Conservation (phyloP, 176 grass and related monocot species). For the Ensete ventricosum region DNA sequence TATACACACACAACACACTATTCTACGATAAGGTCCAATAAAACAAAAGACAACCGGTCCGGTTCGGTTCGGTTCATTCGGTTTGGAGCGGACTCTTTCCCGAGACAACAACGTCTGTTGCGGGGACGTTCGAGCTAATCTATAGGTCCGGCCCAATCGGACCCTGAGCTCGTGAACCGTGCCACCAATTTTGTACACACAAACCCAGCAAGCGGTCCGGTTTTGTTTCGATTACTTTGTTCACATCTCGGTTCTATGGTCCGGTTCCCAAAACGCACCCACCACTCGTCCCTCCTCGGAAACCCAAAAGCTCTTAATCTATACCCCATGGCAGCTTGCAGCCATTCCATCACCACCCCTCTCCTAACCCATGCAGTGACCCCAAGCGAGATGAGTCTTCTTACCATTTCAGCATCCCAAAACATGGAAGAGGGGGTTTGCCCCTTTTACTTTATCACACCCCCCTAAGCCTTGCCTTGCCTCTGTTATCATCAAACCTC, state of each 20-base stretch:
- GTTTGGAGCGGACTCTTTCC: slow-evolving; percentile 1
- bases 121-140: slow-evolving; percentile 27
- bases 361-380: slow-evolving; percentile 4
- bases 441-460: slow-evolving; percentile 79
- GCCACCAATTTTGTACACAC: slow-evolving; percentile 7
- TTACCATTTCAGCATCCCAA: slow-evolving; percentile 77
- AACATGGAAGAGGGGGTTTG: slow-evolving; percentile 47
- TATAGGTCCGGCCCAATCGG: slow-evolving; percentile 24
- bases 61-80: no score
- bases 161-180: slow-evolving; percentile 5
- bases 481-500: slow-evolving; percentile 60
- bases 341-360: not conserved
- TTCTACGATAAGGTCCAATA: not conserved
- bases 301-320: slow-evolving; percentile 38
- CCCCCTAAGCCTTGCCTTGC: slow-evolving; percentile 50
- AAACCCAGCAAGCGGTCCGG: slow-evolving; percentile 9
- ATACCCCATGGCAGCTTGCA: not conserved
- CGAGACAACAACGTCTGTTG: slow-evolving; percentile 33
- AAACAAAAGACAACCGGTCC: not conserved
- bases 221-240: not conserved
- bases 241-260: slow-evolving; percentile 9
- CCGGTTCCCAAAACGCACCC: slow-evolving; percentile 61
- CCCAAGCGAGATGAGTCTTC: slow-evolving; percentile 29
- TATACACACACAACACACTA: not conserved
- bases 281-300: slow-evolving; percentile 48